Evolutionary conservation across 257 asterid species (phyloP).

Genomic region (Solanum piurae): DNA sequence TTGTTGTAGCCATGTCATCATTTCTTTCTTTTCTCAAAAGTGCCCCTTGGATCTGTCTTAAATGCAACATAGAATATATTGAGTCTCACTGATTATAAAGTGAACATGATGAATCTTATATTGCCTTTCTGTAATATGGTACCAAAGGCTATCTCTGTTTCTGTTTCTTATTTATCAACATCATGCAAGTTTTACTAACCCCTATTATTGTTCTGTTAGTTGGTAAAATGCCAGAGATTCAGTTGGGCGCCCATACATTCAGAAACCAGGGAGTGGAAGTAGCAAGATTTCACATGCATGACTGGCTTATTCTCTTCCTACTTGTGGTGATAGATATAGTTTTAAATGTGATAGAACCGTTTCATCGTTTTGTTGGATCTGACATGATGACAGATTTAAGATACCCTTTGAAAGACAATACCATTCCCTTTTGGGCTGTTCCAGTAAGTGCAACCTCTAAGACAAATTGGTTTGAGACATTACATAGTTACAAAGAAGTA

Average conservation of each 20-base stretch:
- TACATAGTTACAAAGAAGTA: not conserved
- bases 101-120: not conserved
- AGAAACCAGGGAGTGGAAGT: constrained; percentile 79
- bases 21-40: not conserved
- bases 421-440: constrained; percentile 84
- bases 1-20: not conserved
- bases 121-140: not conserved
- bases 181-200: not conserved
- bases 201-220: constrained; percentile 16
- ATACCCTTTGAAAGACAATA: constrained; percentile 76
- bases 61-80: not conserved
- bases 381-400: constrained; percentile 86
- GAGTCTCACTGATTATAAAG: not conserved
- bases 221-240: constrained; percentile 75
- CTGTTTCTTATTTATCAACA: not conserved
- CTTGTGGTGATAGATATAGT: constrained; percentile 64
- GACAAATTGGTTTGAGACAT: not conserved
- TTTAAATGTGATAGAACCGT: constrained; percentile 80
- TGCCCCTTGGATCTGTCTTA: not conserved
- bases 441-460: constrained; percentile 44
- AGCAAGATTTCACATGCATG: constrained; percentile 80
- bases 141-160: not conserved
- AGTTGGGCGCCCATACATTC: constrained; percentile 83
- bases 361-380: constrained; percentile 87
- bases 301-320: constrained; percentile 80